Base-by-base conservation (phyloP, 2,329 filamentous ascomycete genomes). In the Neoscytalidium dimidiatum region DNA sequence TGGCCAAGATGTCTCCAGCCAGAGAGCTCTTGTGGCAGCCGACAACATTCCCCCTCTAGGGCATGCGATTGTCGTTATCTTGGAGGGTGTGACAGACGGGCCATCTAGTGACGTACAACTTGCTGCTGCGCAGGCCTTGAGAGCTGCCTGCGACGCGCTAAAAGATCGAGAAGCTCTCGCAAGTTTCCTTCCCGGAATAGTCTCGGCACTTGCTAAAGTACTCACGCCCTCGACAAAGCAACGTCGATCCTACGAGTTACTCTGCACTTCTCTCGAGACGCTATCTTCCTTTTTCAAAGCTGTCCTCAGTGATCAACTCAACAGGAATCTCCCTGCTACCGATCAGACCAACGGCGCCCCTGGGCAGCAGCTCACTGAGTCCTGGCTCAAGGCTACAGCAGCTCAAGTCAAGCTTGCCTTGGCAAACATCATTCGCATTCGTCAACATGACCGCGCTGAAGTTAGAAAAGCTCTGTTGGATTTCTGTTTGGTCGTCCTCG, bases 391-490 rank as follows among this genome's bases (percentile, higher is more conserved):
- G 66, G 92, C 91, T 7, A 97, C 94, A 2, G 82, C 88, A 2
- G 84, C 85, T 1, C 94, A 98, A 74, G 85, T 98, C 63, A 94
- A 94, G 73, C 84, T 95, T 62, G 94, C 93, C 1, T 80, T 99
- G 17, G 86, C 88, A 4, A 91, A 89, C 41, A 84, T 97, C 19
- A 82, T 95, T 68, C 92, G 90, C 70, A 77, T 97, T 33, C 88
- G 91, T 17, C 86, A 82, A 43, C 89, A 94, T 73, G 85, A 90
- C 51, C 86, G 90, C 35, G 72, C 79, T 3, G 88, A 93, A 60
- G 89, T 98, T 21, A 87, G 86, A 62, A 79, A 82, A 31, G 86
- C 89, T 4, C 81, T 97, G 1, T 82, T 90, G 43, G 83, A 82
- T 29, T 79, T 98, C 1, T 97, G 93, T 72, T 79, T 94, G 19